Base-by-base conservation (phyloP, 2,329 filamentous ascomycete genomes). In the Stagonosporopsis chrysanthemi region DNA sequence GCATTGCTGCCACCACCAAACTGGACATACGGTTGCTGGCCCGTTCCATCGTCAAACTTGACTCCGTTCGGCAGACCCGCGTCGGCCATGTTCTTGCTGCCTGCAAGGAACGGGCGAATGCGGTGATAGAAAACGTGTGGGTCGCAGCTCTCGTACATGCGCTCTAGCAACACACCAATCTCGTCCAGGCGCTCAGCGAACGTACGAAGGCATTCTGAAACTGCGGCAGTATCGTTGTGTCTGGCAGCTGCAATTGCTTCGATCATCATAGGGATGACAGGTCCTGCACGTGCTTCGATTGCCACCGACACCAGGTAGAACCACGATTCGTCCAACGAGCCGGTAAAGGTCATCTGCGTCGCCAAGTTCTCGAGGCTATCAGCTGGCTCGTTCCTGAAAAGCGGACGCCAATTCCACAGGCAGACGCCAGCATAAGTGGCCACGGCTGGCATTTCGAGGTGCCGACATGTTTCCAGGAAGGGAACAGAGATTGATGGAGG, bases 21-120 rank as follows among this genome's bases (percentile, higher is more conserved):
- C 72, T 97, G 91, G 26, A 89, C 88, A 73, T 92, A 96, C 4
- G 83, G 80, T 59, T 81, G 79, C 29, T 87, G 82, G 24, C 87
- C 89, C 11, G 85, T 86, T 19, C 90, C 91, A 62, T 92, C 86
- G 65, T 97, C 92, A 74, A 97, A 98, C 45, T 94, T 81, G 47
- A 99, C 88, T 19, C 95, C 95, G 58, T 88, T 82, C 0, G 95
- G 93, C 9, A 99, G 83, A 14, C 95, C 95, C 4, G 94, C 95
- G 61, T 97, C 94, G 45, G 85, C 87, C 95, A 97, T 99, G 75
- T 98, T 98, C 83, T 97, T 97, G 75, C 92, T 95, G 14, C 95
- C 95, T 6, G 95, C 94, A 2, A 99, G 84, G 76, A 96, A 98
- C 0, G 95, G 94, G n/a, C 95, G 87, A 68, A 99, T 96, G 58